Conservation (phyloP, 495 filamentous ascomycete species). For the Xylaria sp. region DNA sequence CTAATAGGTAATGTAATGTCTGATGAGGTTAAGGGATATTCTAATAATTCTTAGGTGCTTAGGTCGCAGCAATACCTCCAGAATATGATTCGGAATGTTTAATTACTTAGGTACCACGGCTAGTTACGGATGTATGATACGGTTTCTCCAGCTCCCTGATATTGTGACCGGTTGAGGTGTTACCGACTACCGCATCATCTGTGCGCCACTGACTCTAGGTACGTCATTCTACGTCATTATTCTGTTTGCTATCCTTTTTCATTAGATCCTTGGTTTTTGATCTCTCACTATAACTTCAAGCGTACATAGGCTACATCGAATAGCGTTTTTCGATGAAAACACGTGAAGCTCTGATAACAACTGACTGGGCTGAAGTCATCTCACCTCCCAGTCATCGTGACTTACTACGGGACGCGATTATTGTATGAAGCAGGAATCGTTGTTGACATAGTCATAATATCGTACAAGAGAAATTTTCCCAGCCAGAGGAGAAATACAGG, state of each 20-base stretch:
- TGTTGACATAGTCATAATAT: not conserved
- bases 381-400: not conserved
- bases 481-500: not conserved
- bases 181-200: constrained; percentile 9
- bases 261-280: constrained; percentile 14
- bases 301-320: not conserved
- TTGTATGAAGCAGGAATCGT: not conserved
- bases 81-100: too few species aligned
- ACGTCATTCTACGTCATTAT: constrained; percentile 39
- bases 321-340: not conserved
- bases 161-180: not conserved
- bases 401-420: not conserved
- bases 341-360: not conserved
- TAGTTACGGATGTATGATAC: not conserved
- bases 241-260: not conserved
- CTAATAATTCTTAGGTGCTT: not conserved
- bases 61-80: too few species aligned
- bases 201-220: constrained; percentile 25
- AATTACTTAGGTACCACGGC: too few species aligned
- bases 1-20: too few species aligned
- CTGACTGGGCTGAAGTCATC: not conserved
- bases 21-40: not conserved
- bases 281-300: not conserved
- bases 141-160: not conserved
- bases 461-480: not conserved